A percentile compares a stretch with the other conserved stretches of the same genome.
phyloP scores from a whole-genome alignment of 1,139 yeast species.

The Yamadazyma siamensis region DNA sequence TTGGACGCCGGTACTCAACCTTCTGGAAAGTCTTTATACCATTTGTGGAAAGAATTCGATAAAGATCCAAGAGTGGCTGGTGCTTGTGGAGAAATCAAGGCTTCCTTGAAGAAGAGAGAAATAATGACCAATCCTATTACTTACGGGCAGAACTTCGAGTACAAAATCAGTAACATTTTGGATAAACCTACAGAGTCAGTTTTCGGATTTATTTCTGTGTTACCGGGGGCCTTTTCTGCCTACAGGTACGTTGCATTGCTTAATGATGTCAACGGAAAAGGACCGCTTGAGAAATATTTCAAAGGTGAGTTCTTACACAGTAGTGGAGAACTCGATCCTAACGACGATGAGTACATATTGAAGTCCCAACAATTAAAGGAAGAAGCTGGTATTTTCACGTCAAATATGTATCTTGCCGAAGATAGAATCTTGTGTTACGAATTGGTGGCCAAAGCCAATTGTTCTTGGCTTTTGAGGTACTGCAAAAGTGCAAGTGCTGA shows the following conservation, averaged over 20 bases:
- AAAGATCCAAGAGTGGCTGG: slow-evolving; percentile 49
- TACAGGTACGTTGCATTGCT: slow-evolving; percentile 40
- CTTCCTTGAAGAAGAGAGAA: slow-evolving; percentile 39
- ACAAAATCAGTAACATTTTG: slow-evolving; percentile 43
- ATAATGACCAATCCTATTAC: slow-evolving; percentile 45
- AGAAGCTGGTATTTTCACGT: slow-evolving; percentile 49
- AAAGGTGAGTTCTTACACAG: slow-evolving; percentile 49
- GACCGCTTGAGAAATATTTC: slow-evolving; percentile 47
- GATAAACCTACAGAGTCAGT: slow-evolving; percentile 48
- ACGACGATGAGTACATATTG: slow-evolving; percentile 44
- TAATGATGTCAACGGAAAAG: slow-evolving; percentile 41
- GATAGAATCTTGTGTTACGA: slow-evolving; percentile 50
- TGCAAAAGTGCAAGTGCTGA: slow-evolving; percentile 47
- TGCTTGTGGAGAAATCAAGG: slow-evolving; percentile 50
- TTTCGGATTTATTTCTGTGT: slow-evolving; percentile 45
- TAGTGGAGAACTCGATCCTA: slow-evolving; percentile 43
- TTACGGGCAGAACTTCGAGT: slow-evolving; percentile 48
- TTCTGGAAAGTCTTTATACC: slow-evolving; percentile 42
- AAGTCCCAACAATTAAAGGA: slow-evolving; percentile 38
- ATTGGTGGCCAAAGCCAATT: slow-evolving; percentile 43
- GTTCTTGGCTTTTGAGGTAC: slow-evolving; percentile 45
- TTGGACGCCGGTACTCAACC: slow-evolving; percentile 52
- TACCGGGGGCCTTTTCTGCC: slow-evolving; percentile 49
- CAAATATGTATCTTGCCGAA: slow-evolving; percentile 51
- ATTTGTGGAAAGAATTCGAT: slow-evolving; percentile 49